Evolutionary conservation across 2,329 filamentous ascomycete genomes (phyloP).

Genomic region (Penicillium sclerotigenum): DNA sequence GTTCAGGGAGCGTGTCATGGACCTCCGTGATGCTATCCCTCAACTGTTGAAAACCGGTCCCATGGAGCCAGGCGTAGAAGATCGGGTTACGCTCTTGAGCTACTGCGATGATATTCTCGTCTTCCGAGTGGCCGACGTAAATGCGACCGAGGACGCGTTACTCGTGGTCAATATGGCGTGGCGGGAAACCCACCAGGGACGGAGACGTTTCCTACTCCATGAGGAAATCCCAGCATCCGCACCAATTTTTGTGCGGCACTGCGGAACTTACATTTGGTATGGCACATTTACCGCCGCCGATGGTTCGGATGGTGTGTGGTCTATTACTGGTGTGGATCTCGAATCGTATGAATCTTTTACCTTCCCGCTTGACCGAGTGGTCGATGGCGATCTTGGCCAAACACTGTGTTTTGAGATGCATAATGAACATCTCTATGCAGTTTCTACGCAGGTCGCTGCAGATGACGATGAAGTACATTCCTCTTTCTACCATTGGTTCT

Average conservation of each 20-base stretch:
- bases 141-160: conserved; percentile 49
- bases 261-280: conserved; percentile 59
- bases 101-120: conserved; percentile 57
- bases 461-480: conserved; percentile 63
- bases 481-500: conserved; percentile 66
- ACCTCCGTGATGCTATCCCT: conserved; percentile 47
- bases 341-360: conserved; percentile 37
- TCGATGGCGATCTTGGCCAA: conserved; percentile 55
- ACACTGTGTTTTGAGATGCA: conserved; percentile 71
- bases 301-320: conserved; percentile 59
- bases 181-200: conserved; percentile 12
- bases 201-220: conserved; percentile 43
- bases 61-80: conserved; percentile 35
- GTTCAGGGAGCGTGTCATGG: conserved; percentile 54
- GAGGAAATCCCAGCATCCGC: conserved; percentile 46
- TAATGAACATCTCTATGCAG: conserved; percentile 62
- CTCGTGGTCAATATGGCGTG: conserved; percentile 49
- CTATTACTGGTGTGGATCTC: conserved; percentile 55
- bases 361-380: conserved; percentile 13
- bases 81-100: conserved; percentile 54
- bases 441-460: conserved; percentile 64
- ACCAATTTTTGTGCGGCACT: conserved; percentile 67
- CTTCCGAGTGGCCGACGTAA: conserved; percentile 53
- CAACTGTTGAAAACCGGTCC: conserved; percentile 30
- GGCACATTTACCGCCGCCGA: conserved; percentile 60